Evolutionary conservation across 257 asterid genomes (phyloP).

Genomic region (Coffea eugenioides): DNA sequence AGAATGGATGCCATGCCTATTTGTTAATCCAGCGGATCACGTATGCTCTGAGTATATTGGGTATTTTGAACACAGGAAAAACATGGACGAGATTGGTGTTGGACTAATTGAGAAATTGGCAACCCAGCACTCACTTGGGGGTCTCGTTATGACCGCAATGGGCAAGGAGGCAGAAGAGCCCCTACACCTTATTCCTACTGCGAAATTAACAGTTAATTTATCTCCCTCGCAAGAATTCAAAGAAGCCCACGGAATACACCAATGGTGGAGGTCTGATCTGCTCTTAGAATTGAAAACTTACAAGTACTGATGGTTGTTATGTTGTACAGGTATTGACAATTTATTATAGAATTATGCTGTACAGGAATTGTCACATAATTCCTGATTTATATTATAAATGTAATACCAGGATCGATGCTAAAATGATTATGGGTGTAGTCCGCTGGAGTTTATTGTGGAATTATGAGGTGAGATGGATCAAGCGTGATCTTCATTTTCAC

Average conservation of each 20-base stretch:
- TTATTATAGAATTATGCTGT: neutral
- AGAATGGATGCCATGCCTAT: constrained; percentile 66
- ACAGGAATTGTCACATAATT: neutral
- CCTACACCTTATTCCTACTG: constrained; percentile 81
- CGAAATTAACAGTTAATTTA: constrained; percentile 52
- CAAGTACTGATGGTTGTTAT: constrained; percentile 22
- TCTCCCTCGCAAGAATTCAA: constrained; percentile 49
- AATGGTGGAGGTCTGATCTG: constrained; percentile 84
- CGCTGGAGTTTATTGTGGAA: neutral
- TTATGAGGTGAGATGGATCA: neutral
- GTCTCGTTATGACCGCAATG: constrained; percentile 59
- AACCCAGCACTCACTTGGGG: constrained; percentile 75
- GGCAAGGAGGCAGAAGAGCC: constrained; percentile 74
- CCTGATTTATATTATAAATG: neutral
- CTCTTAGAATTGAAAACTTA: constrained; percentile 47
- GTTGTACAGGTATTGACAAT: neutral
- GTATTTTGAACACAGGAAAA: constrained; percentile 76
- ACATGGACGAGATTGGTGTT: constrained; percentile 76
- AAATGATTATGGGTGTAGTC: neutral
- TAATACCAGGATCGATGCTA: neutral
- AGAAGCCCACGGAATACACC: constrained; percentile 92
- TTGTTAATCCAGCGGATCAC: constrained; percentile 66
- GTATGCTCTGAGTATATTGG: constrained; percentile 80
- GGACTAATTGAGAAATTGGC: constrained; percentile 75
- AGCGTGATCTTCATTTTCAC: neutral